Evolutionary conservation across 2,329 filamentous ascomycete species (phyloP).

Genomic region (Huntiella bhutanensis): DNA sequence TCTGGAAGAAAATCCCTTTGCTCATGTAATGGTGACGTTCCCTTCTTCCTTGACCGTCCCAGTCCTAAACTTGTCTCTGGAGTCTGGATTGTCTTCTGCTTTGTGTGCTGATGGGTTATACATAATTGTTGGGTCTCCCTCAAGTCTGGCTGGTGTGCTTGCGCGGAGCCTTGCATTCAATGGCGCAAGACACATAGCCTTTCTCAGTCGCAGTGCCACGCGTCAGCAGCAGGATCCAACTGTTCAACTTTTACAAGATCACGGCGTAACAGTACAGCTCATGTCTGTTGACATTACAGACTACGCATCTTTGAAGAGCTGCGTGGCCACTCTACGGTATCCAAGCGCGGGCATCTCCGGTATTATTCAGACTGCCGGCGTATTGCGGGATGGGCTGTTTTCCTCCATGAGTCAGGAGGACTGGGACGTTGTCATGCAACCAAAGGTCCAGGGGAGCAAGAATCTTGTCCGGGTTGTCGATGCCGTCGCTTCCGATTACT

Average conservation of each 20-base stretch:
- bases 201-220: slow-evolving; percentile 31
- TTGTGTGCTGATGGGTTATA: slow-evolving; percentile 21
- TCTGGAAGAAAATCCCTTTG: slow-evolving; percentile 1
- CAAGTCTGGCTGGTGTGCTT: slow-evolving; percentile 36
- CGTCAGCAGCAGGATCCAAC: slow-evolving; percentile 17
- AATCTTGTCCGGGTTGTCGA: slow-evolving; percentile 20
- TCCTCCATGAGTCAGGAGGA: slow-evolving; percentile 19
- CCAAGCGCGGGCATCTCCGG: slow-evolving; percentile 16
- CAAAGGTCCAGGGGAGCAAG: slow-evolving; percentile 23
- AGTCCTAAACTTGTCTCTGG: neutral
- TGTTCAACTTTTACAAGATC: slow-evolving; percentile 17
- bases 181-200: slow-evolving; percentile 32
- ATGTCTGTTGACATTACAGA: slow-evolving; percentile 27
- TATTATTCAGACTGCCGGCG: slow-evolving; percentile 21
- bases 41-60: neutral
- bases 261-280: slow-evolving; percentile 19
- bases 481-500: slow-evolving; percentile 18
- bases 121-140: slow-evolving; percentile 35
- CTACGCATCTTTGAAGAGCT: slow-evolving; percentile 13
- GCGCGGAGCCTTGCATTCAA: slow-evolving; percentile 29
- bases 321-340: neutral
- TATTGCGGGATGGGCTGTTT: slow-evolving; percentile 19
- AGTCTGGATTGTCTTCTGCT: neutral
- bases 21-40: neutral
- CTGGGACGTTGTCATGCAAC: slow-evolving; percentile 17